These are phyloP conservation scores for Parmelia sp. DNA, from an alignment of 495 filamentous ascomycete genomes.

Conservation along the genomic window DNA sequence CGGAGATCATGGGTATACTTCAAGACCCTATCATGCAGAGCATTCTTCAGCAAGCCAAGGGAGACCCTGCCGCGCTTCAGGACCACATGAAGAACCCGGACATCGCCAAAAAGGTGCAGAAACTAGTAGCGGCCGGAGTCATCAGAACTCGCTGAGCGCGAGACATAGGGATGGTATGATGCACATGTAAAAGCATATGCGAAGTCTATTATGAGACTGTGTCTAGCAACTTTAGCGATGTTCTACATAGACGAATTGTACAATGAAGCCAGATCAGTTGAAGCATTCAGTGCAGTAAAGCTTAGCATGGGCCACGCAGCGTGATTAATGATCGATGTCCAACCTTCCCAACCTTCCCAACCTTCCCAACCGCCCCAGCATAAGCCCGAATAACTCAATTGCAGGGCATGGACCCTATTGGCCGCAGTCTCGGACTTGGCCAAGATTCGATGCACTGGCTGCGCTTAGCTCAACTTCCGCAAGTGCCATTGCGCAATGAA, in stretches of 20 bases:
- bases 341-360: background rate
- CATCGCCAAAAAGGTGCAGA: slow-evolving; percentile 81
- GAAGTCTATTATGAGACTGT: background rate
- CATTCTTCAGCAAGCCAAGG: slow-evolving; percentile 93
- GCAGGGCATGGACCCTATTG: background rate
- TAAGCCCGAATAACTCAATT: background rate
- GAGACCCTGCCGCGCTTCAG: slow-evolving; percentile 80
- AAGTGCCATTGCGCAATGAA: too few species aligned
- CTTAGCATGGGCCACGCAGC: background rate
- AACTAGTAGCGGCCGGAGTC: slow-evolving; percentile 85
- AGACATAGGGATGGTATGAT: background rate
- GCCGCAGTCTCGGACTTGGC: background rate
- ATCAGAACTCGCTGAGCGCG: slow-evolving; percentile 50
- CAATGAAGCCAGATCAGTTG: background rate
- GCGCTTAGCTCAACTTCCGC: too few species aligned
- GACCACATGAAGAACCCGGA: slow-evolving; percentile 93
- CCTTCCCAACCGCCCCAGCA: background rate
- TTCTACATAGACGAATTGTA: slow-evolving; percentile 12
- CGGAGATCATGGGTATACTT: slow-evolving; percentile 89
- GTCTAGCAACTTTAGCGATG: slow-evolving; percentile 25
- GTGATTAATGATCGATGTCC: background rate
- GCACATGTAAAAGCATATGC: background rate
- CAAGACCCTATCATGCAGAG: slow-evolving; percentile 96
- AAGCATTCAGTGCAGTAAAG: background rate
- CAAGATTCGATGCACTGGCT: background rate